Evolutionary conservation across 148 eudicot species (phyloP).

Genomic region (Diospyros lotus): DNA sequence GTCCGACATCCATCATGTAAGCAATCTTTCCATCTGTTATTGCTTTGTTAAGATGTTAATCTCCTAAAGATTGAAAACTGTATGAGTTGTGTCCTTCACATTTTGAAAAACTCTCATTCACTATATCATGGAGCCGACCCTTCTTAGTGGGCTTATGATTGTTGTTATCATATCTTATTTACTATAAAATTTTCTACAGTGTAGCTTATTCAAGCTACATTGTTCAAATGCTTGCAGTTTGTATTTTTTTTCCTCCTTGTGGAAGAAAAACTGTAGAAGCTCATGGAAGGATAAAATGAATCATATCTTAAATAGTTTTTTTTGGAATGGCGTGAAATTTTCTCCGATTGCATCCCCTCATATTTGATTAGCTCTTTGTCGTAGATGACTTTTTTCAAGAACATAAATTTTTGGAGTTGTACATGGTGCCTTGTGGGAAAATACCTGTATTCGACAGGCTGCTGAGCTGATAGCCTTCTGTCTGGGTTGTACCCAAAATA

Average conservation of each 20-base stretch:
- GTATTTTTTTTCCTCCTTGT: neutral
- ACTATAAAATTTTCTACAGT: neutral
- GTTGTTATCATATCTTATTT: too few species aligned
- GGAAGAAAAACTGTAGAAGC: neutral
- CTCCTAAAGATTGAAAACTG: neutral
- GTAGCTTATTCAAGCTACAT: neutral
- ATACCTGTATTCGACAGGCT: neutral
- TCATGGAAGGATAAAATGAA: neutral
- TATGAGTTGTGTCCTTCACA: neutral
- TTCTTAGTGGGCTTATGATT: too few species aligned
- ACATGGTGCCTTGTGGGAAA: neutral
- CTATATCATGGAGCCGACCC: too few species aligned
- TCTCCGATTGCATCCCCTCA: neutral
- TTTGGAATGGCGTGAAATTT: neutral
- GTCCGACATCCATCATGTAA: slow-evolving; percentile 90
- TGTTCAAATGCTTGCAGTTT: neutral
- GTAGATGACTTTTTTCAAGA: neutral
- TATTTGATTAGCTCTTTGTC: neutral
- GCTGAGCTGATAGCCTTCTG: neutral
- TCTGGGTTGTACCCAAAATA: neutral
- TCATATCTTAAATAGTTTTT: neutral
- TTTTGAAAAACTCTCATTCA: neutral
- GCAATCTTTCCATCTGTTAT: neutral
- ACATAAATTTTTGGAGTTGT: neutral
- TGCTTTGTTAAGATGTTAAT: neutral